Base-by-base conservation (phyloP, 805 yeast species). In the Wickerhamomyces alni region DNA sequence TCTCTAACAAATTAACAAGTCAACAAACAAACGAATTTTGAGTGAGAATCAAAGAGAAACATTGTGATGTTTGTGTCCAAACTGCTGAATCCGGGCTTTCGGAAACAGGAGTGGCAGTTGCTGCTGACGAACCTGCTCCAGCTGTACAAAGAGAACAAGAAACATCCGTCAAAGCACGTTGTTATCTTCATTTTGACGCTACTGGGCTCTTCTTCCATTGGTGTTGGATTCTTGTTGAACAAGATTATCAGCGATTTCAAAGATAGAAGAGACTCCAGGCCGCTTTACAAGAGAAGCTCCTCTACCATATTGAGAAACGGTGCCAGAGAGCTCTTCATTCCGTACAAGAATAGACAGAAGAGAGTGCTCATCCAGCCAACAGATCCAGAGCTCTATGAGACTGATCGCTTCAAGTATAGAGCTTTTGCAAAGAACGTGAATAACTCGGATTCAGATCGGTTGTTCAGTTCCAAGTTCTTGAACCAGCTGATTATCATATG, bases 401-500 rank as follows among this genome's bases (percentile, higher is more conserved):
- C 41, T 27, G 59, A 56, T 41, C 51, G 46, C 43, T 56, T 44
- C 44, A 49, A 49, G 33, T 56, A 44, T 32, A 56, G 48, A 40
- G 52, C 53, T 42, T 56, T 56, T 43, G 51, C 30, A 10, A 53
- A 51, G 37, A 50, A 53, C 36, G 50, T 54, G 30, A 46, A 40
- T 17, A 42, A 33, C 24, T 55, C 49, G 26, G 54, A 54, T 15
- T 36, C 48, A 1, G 55, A 49, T 24, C 46, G 58, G 34, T 36
- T 67, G 16, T 64, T 68, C 48, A 75, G 80, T 53, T 80, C 87
- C 19, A 74, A 74, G 50, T 86, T 87, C 51, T 60, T 86, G 43
- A 76, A 77, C 44, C 94, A 88, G 63, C 64, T 87, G 46, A 65
- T 67, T 30, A 83, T 89, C 26, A 74, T 89, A 30, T 83, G 94